phyloP scores from a whole-genome alignment of 192 early-diverging fungal species.

The Coemansia sp. region DNA sequence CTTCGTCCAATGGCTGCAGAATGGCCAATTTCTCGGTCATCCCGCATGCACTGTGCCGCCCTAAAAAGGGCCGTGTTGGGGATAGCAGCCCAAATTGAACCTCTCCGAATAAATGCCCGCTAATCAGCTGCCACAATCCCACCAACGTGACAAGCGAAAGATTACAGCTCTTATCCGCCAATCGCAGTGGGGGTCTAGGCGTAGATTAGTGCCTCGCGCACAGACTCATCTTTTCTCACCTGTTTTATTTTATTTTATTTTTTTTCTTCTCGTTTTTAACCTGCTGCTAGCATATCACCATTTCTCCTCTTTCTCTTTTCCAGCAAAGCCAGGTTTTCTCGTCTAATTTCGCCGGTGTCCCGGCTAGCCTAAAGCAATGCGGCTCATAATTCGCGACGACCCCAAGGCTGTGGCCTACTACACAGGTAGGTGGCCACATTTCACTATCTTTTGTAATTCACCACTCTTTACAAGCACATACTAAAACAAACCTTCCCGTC shows the following conservation, averaged over 20 bases:
- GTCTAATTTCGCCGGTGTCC: background rate
- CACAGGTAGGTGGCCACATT: constrained; percentile 30
- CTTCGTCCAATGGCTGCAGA: background rate
- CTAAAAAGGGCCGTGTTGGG: background rate
- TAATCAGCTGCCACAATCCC: background rate
- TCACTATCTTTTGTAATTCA: background rate
- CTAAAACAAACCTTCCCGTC: background rate
- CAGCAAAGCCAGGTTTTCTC: background rate
- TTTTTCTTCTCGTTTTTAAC: no score
- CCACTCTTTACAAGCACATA: background rate
- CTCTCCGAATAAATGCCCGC: constrained; percentile 9
- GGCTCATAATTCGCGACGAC: constrained; percentile 56
- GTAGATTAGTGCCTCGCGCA: background rate
- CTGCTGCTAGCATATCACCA: background rate
- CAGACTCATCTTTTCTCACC: background rate
- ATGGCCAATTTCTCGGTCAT: constrained; percentile 8
- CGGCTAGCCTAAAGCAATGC: constrained; percentile 25
- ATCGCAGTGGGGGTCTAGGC: background rate
- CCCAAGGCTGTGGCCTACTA: constrained; percentile 56
- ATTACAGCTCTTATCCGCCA: background rate
- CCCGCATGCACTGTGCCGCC: background rate
- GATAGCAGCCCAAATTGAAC: background rate
- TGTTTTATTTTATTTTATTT: background rate
- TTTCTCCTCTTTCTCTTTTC: background rate
- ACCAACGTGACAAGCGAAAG: background rate